Conservation (phyloP, 2,329 filamentous ascomycete genomes). For the Ascosphaera aggregata region DNA sequence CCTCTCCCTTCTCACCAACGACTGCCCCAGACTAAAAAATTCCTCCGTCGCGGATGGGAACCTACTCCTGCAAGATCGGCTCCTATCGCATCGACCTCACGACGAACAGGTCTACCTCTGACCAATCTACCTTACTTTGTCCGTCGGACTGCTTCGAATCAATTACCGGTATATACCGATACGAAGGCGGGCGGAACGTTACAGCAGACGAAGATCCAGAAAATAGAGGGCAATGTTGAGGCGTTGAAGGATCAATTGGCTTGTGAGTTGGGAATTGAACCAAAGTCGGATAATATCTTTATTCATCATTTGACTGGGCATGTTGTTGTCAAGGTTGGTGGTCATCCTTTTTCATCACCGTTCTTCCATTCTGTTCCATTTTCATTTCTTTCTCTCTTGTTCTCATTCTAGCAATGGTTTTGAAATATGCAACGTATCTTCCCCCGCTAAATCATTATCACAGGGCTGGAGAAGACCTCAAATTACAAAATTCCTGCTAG, state of each 20-base stretch:
- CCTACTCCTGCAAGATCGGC: too few relatives aligned
- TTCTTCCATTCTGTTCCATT: neutral
- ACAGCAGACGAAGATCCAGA: constrained; percentile 51
- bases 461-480: constrained; percentile 28
- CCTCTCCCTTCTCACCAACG: too few relatives aligned
- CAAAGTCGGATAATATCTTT: constrained; percentile 16
- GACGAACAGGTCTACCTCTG: constrained; percentile 11
- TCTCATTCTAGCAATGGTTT: neutral
- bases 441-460: constrained; percentile 1
- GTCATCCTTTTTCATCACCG: neutral
- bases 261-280: constrained; percentile 30
- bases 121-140: constrained; percentile 43
- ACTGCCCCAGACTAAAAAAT: too few relatives aligned
- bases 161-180: constrained; percentile 55
- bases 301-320: constrained; percentile 44
- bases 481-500: constrained; percentile 24
- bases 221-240: constrained; percentile 48
- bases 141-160: constrained; percentile 42
- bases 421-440: constrained; percentile 4
- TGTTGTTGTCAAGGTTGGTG: constrained; percentile 46
- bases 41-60: too few relatives aligned
- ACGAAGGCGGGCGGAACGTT: constrained; percentile 53
- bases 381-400: constrained; percentile 1
- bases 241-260: constrained; percentile 41
- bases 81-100: too few relatives aligned